Conservation (phyloP, 2,329 filamentous ascomycete genomes). For the Fusarium tanahbumbuense region DNA sequence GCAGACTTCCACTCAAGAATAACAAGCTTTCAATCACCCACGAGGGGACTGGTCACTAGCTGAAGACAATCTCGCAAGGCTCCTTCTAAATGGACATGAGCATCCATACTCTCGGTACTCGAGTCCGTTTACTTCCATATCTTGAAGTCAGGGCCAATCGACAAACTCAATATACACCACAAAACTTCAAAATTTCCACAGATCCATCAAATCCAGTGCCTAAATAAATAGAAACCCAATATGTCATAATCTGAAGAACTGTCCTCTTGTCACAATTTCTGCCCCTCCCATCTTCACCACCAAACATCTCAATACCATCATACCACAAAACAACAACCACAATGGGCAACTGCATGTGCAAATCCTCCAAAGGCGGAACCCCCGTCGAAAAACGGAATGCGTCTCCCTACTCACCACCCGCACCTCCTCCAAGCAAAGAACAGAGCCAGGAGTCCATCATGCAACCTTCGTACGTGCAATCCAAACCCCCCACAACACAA, state of each 20-base stretch:
- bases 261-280: background rate
- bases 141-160: background rate
- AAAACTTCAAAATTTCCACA: background rate
- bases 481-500: background rate
- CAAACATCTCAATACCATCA: background rate
- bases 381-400: background rate
- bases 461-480: background rate
- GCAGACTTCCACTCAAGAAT: background rate
- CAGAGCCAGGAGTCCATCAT: background rate
- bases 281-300: background rate
- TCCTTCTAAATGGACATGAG: background rate
- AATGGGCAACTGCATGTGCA: slow-evolving; percentile 1
- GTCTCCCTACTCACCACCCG: background rate
- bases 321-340: background rate
- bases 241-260: background rate
- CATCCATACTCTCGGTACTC: background rate
- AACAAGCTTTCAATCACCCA: background rate
- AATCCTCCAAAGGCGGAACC: too few species aligned
- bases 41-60: background rate
- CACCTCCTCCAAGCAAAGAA: background rate
- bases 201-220: background rate
- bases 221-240: background rate
- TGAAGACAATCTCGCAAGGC: background rate
- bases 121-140: background rate
- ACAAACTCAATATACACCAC: background rate